Percentiles rank a stretch among this genome's conserved stretches.
These are phyloP conservation scores for Ustilago sp. DNA, from an alignment of 1,284 basidiomycete genomes.

Conservation along the genomic window DNA sequence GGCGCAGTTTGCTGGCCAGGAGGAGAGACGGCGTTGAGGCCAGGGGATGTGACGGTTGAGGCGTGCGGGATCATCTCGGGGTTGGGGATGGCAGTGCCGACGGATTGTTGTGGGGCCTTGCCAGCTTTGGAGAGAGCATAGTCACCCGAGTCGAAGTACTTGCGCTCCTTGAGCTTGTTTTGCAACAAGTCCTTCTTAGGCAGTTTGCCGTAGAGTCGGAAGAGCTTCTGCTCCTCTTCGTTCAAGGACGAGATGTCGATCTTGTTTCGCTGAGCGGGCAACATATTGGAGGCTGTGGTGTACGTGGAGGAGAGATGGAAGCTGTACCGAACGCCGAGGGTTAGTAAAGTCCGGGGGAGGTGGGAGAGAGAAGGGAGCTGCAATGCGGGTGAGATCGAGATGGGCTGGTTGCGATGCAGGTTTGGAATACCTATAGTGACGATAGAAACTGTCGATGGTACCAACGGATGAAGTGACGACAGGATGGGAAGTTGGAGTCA, in stretches of 20 bases:
- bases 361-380: not conserved
- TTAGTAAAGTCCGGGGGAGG: not conserved
- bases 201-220: conserved; percentile 92
- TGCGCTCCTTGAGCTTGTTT: conserved; percentile 98
- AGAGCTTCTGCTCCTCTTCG: conserved; percentile 92
- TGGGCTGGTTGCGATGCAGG: not conserved
- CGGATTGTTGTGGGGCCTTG: conserved; percentile 83
- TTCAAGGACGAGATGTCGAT: conserved; percentile 89
- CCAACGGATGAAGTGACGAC: not conserved
- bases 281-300: conserved; percentile 73
- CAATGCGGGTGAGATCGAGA: not conserved
- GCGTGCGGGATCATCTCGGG: conserved; percentile 76
- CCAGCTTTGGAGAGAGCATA: conserved; percentile 96
- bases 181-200: conserved; percentile 92
- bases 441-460: not conserved
- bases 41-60: conserved; percentile 70
- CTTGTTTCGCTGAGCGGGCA: conserved; percentile 86
- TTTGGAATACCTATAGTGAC: not conserved
- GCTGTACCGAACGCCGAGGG: not conserved
- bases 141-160: conserved; percentile 98
- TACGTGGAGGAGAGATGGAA: not conserved
- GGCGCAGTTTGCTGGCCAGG: conserved; percentile 75
- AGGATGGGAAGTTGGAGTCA: not conserved
- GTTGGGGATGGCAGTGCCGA: conserved; percentile 93
- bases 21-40: conserved; percentile 75